Percentiles rank a stretch among this genome's conserved stretches.
These are phyloP conservation scores for Mucor velutinosus DNA, from an alignment of 371 early-diverging fungal genomes.

Conservation along the genomic window DNA sequence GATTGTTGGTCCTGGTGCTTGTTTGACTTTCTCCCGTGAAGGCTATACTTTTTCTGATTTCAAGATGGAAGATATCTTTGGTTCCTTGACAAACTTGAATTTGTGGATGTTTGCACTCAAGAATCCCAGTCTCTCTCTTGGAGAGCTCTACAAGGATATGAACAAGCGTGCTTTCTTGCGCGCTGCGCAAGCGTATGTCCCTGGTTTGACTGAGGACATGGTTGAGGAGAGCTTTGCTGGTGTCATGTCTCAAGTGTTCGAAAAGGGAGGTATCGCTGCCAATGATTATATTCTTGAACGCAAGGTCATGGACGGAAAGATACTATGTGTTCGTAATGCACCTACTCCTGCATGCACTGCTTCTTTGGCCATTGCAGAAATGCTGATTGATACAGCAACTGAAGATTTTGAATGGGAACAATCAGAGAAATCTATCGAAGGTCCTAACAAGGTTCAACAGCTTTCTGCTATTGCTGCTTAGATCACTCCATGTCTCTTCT, in stretches of 20 bases:
- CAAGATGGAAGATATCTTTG: slow-evolving; percentile 34
- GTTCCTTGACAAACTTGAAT: slow-evolving; percentile 35
- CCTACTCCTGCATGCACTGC: slow-evolving; percentile 53
- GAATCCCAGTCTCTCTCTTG: slow-evolving; percentile 43
- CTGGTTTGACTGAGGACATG: slow-evolving; percentile 44
- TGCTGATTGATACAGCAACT: slow-evolving; percentile 41
- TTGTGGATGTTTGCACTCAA: slow-evolving; percentile 46
- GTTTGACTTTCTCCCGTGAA: slow-evolving; percentile 51
- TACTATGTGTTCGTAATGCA: slow-evolving; percentile 50
- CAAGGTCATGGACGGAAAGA: slow-evolving; percentile 45
- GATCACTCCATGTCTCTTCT: not conserved
- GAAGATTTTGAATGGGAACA: slow-evolving; percentile 45
- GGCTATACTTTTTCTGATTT: slow-evolving; percentile 47
- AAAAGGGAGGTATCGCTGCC: slow-evolving; percentile 47
- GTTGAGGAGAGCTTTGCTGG: slow-evolving; percentile 52
- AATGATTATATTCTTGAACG: slow-evolving; percentile 49
- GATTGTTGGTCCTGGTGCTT: slow-evolving; percentile 55
- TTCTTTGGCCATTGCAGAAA: slow-evolving; percentile 48
- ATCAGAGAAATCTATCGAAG: slow-evolving; percentile 5
- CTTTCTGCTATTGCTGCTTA: slow-evolving; percentile 24
- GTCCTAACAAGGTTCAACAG: not conserved
- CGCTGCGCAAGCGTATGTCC: slow-evolving; percentile 41
- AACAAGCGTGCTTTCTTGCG: slow-evolving; percentile 46
- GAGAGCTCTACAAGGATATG: slow-evolving; percentile 49
- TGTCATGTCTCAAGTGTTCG: slow-evolving; percentile 54